Evolutionary conservation across 2,329 filamentous ascomycete species (phyloP).

Genomic region (Pseudocercospora fijiensis): DNA sequence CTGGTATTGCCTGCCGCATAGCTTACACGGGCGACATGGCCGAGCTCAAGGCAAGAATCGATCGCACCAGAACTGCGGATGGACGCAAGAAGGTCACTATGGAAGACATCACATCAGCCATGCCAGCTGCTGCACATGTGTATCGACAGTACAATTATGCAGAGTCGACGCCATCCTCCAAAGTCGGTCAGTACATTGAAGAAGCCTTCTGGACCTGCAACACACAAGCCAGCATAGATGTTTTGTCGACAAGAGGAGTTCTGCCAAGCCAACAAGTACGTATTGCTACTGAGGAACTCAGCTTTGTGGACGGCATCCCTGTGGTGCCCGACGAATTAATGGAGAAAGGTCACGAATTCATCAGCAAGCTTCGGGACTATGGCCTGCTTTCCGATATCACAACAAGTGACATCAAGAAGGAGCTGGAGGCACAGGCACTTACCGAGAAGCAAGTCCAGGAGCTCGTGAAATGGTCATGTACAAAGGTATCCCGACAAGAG

Average conservation of each 20-base stretch:
- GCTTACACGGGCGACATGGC: slow-evolving; percentile 87
- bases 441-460: slow-evolving; percentile 73
- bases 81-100: slow-evolving; percentile 53
- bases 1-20: slow-evolving; percentile 84
- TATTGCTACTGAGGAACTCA: slow-evolving; percentile 66
- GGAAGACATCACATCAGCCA: slow-evolving; percentile 64
- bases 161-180: slow-evolving; percentile 83
- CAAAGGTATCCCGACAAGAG: slow-evolving; percentile 68
- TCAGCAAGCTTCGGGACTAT: slow-evolving; percentile 77
- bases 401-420: slow-evolving; percentile 77
- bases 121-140: slow-evolving; percentile 78
- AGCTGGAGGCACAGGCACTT: slow-evolving; percentile 79
- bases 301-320: slow-evolving; percentile 85
- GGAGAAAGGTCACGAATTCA: slow-evolving; percentile 65
- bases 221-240: slow-evolving; percentile 76
- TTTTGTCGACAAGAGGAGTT: slow-evolving; percentile 84
- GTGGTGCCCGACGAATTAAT: slow-evolving; percentile 76
- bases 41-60: slow-evolving; percentile 60
- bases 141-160: slow-evolving; percentile 84
- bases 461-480: slow-evolving; percentile 81
- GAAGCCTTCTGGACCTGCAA: slow-evolving; percentile 96
- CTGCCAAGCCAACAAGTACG: slow-evolving; percentile 81
- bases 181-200: slow-evolving; percentile 83
- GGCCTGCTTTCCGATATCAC: slow-evolving; percentile 86
- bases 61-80: slow-evolving; percentile 39